phyloP scores from a whole-genome alignment of 306 rosid genomes.

The Crataegus laevigata region DNA sequence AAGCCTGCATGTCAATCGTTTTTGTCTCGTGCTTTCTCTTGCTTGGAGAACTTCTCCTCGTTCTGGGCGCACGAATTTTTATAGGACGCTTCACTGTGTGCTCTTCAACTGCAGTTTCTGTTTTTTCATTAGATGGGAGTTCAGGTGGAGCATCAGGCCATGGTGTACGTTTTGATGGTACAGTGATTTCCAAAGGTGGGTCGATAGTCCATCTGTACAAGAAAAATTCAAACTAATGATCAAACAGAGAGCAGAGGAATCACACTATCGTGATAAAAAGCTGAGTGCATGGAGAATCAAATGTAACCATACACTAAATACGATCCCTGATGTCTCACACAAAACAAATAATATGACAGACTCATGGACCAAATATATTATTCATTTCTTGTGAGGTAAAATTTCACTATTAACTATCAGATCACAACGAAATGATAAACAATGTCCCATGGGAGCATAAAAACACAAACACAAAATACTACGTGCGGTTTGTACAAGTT shows the following conservation, averaged over 20 bases:
- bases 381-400: background rate
- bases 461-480: background rate
- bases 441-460: background rate
- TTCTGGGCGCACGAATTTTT: conserved; percentile 57
- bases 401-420: background rate
- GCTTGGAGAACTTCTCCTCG: conserved; percentile 53
- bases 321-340: background rate
- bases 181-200: conserved; percentile 85
- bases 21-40: conserved; percentile 82
- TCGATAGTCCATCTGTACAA: conserved; percentile 77
- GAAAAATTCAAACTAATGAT: conserved; percentile 8
- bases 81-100: conserved; percentile 43
- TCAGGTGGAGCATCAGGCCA: conserved; percentile 99
- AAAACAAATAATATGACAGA: background rate
- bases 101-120: conserved; percentile 30
- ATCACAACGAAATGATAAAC: background rate
- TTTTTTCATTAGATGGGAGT: conserved; percentile 58
- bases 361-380: background rate
- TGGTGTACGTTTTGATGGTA: conserved; percentile 81
- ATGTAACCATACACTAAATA: background rate
- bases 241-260: conserved; percentile 10
- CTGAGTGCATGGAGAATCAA: background rate
- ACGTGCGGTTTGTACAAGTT: background rate
- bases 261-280: background rate
- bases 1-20: conserved; percentile 45